Conservation (phyloP, 2,329 filamentous ascomycete species). For the Raffaelea arxii region DNA sequence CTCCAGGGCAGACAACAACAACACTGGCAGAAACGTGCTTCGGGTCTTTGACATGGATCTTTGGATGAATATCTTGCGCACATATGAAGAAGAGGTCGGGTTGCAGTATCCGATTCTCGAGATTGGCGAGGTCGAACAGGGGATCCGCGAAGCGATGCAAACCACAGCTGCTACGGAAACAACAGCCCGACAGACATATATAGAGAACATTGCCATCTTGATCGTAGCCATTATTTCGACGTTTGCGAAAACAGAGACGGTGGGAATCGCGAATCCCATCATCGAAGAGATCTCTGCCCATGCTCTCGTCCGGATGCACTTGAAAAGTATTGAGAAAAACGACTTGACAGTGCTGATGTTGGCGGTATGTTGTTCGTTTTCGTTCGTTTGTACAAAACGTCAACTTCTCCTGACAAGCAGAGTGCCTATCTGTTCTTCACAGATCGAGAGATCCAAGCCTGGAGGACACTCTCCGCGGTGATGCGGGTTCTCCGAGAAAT, state of each 20-base stretch:
- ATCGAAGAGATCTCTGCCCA: neutral
- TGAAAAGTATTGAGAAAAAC: neutral
- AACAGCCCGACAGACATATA: neutral
- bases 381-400: too few relatives aligned
- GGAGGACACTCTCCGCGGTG: neutral
- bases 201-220: neutral
- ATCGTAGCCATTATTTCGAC: neutral
- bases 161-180: neutral
- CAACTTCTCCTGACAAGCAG: neutral
- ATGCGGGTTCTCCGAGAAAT: neutral
- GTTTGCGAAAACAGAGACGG: neutral
- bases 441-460: neutral
- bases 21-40: neutral
- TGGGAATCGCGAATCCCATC: neutral
- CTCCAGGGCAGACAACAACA: too few relatives aligned
- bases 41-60: neutral
- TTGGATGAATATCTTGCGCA: neutral
- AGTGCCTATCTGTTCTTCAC: constrained; percentile 2
- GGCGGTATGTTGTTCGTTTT: neutral
- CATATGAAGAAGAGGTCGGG: constrained; percentile 1
- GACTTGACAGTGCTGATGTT: neutral
- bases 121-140: neutral
- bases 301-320: neutral
- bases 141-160: too few relatives aligned
- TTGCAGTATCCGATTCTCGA: constrained; percentile 2